Conservation (phyloP, 2,329 filamentous ascomycete species). For the Penicillium corylophilum region DNA sequence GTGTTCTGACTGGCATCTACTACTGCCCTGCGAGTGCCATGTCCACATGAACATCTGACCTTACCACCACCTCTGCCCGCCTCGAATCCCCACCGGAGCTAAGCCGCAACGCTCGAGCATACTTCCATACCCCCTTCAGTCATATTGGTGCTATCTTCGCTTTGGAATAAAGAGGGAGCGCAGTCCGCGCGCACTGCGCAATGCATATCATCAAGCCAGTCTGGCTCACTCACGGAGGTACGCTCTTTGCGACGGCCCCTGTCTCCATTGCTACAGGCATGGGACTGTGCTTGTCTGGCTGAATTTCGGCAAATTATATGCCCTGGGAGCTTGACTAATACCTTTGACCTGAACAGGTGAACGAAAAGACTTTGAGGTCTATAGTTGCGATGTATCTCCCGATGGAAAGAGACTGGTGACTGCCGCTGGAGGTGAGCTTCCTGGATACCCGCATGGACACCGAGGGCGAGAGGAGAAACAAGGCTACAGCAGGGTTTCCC, state of each 20-base stretch:
- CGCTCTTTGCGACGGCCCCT: constrained; percentile 1
- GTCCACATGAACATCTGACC: constrained; percentile 20
- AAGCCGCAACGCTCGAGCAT: constrained; percentile 1
- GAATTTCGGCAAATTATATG: not conserved
- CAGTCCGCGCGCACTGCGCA: constrained; percentile 16
- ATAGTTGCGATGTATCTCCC: constrained; percentile 95
- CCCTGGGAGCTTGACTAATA: constrained; percentile 14
- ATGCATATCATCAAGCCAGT: constrained; percentile 93
- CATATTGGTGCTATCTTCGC: not conserved
- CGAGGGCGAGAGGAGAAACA: not conserved
- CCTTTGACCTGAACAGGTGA: constrained; percentile 60
- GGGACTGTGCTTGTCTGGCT: constrained; percentile 1
- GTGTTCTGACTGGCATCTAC: not conserved
- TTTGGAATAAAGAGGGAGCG: constrained; percentile 1
- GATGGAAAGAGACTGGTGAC: constrained; percentile 91
- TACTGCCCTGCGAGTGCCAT: constrained; percentile 26
- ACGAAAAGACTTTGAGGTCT: constrained; percentile 97
- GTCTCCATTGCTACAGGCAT: not conserved
- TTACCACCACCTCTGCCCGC: not conserved
- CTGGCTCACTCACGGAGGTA: constrained; percentile 92
- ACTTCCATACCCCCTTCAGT: not conserved
- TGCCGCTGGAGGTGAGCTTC: constrained; percentile 75
- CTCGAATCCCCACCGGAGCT: not conserved
- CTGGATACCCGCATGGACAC: not conserved
- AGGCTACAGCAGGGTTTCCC: not conserved